phyloP scores from a whole-genome alignment of 2,329 filamentous ascomycete genomes.

The Exophiala bonariae region DNA sequence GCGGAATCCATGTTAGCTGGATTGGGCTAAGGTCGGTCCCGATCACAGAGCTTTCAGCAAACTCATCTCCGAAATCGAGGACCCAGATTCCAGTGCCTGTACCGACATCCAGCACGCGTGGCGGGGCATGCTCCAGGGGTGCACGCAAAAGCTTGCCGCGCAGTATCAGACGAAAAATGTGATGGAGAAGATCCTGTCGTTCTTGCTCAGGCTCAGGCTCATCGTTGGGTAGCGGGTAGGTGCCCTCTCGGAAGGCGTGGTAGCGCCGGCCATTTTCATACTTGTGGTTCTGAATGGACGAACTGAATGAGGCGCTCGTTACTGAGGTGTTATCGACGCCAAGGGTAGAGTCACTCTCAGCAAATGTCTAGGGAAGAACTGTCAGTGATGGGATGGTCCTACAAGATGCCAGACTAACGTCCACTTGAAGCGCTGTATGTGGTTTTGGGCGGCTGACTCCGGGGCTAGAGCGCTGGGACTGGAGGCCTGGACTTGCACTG shows the following conservation, averaged over 20 bases:
- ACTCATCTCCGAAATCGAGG: constrained; percentile 35
- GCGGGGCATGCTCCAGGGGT: constrained; percentile 33
- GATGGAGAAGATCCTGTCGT: constrained; percentile 29
- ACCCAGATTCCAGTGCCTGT: constrained; percentile 41
- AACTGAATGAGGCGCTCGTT: constrained; percentile 12
- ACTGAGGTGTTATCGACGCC: too few relatives aligned
- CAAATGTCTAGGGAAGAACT: too few relatives aligned
- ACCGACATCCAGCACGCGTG: constrained; percentile 32
- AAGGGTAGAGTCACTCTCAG: too few relatives aligned
- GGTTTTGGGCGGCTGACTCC: too few relatives aligned
- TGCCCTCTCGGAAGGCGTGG: constrained; percentile 32
- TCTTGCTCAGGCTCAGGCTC: too few relatives aligned
- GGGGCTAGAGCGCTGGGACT: too few relatives aligned
- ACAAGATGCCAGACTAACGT: too few relatives aligned
- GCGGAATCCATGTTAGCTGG: constrained; percentile 44
- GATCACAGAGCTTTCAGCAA: constrained; percentile 7
- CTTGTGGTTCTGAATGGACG: constrained; percentile 34
- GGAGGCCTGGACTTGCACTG: too few relatives aligned
- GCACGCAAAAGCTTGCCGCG: constrained; percentile 38
- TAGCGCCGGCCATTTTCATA: constrained; percentile 42
- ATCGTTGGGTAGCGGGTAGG: constrained; percentile 35
- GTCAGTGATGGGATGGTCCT: too few relatives aligned
- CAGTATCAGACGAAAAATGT: constrained; percentile 38
- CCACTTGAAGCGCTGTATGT: too few relatives aligned
- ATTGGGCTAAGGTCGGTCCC: constrained; percentile 52